A percentile compares a stretch with the other conserved stretches of the same genome.
These are phyloP conservation scores for Tremellales sp. DNA, from an alignment of 1,284 basidiomycete genomes.

Conservation along the genomic window DNA sequence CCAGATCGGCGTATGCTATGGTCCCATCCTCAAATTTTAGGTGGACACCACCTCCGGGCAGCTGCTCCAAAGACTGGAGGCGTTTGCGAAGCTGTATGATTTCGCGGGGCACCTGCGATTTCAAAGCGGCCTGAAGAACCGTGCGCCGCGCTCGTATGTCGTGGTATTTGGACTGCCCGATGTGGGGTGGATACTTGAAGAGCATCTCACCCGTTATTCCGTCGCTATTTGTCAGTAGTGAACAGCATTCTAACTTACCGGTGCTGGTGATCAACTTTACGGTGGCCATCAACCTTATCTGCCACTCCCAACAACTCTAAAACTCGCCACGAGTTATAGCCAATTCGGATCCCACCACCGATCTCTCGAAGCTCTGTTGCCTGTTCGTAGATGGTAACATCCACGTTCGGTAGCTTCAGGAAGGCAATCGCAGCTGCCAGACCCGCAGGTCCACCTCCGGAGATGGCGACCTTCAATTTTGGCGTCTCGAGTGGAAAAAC, in stretches of 20 bases:
- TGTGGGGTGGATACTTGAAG: neutral
- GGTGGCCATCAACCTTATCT: neutral
- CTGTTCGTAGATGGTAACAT: slow-evolving; percentile 16
- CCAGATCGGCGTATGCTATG: slow-evolving; percentile 7
- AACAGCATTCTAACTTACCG: neutral
- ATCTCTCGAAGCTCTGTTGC: slow-evolving; percentile 17
- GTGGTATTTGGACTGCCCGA: neutral
- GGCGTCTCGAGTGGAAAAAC: too few relatives aligned
- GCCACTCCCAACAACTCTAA: slow-evolving; percentile 13
- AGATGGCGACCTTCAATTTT: slow-evolving; percentile 14
- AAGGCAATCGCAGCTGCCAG: slow-evolving; percentile 17
- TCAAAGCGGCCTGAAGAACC: slow-evolving; percentile 2
- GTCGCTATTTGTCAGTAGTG: slow-evolving; percentile 1
- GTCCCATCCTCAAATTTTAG: slow-evolving; percentile 16
- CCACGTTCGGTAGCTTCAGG: slow-evolving; percentile 5
- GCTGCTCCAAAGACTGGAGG: slow-evolving; percentile 6
- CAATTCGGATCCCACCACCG: slow-evolving; percentile 16
- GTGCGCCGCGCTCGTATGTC: slow-evolving; percentile 4
- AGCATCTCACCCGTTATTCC: slow-evolving; percentile 7
- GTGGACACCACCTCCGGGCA: neutral
- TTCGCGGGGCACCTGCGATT: neutral
- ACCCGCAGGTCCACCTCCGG: slow-evolving; percentile 19
- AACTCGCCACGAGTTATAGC: slow-evolving; percentile 18
- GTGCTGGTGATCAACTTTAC: slow-evolving; percentile 2
- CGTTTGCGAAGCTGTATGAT: slow-evolving; percentile 10